phyloP scores from a whole-genome alignment of 2,329 filamentous ascomycete genomes.

The Cladophialophora exuberans region DNA sequence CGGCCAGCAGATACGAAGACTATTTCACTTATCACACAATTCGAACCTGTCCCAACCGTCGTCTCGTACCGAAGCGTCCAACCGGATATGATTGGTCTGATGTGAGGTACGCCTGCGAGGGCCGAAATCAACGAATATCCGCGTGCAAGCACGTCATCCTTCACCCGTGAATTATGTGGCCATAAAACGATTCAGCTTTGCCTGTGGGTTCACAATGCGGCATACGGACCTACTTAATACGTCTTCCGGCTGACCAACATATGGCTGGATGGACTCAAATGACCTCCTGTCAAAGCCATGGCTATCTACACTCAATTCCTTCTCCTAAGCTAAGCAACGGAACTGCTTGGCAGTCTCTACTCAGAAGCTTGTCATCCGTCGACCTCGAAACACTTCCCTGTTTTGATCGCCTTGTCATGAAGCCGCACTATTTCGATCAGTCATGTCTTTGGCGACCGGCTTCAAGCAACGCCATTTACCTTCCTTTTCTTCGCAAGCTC shows the following conservation, averaged over 20 bases:
- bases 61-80: not conserved
- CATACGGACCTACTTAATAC: not conserved
- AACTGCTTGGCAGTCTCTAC: not conserved
- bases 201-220: not conserved
- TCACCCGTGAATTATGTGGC: not conserved
- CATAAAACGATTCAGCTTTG: no score
- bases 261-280: not conserved
- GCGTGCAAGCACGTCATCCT: constrained; percentile 9
- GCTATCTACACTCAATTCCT: not conserved
- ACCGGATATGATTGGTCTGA: not conserved
- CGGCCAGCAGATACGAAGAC: not conserved
- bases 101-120: not conserved
- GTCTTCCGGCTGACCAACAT: not conserved
- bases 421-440: not conserved
- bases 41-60: not conserved
- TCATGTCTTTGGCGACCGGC: not conserved
- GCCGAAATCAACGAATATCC: constrained; percentile 10
- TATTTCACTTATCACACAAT: not conserved
- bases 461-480: constrained; percentile 4
- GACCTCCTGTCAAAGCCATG: not conserved
- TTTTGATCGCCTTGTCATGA: not conserved
- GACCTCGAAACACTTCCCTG: not conserved
- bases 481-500: constrained; percentile 37
- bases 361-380: not conserved
- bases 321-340: not conserved